phyloP scores from a whole-genome alignment of 1,139 yeast genomes.

The Lodderomyces parapsilosis region DNA sequence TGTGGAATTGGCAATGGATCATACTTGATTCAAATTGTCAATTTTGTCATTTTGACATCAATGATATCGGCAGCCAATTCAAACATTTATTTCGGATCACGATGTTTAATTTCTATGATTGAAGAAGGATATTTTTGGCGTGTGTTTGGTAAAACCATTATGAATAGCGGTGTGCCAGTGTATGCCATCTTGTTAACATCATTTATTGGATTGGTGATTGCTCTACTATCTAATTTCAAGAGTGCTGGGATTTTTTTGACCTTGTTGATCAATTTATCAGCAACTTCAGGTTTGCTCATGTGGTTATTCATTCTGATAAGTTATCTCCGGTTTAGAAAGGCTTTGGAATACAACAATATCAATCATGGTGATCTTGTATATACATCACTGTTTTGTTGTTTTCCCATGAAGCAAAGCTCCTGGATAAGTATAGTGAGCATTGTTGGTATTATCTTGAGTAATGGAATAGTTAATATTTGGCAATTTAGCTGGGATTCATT shows the following conservation, averaged over 20 bases:
- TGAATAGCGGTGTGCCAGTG: slow-evolving; percentile 19
- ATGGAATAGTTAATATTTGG: slow-evolving; percentile 16
- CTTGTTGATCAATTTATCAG: slow-evolving; percentile 20
- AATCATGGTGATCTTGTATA: slow-evolving; percentile 7
- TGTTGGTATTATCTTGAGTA: slow-evolving; percentile 13
- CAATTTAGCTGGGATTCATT: slow-evolving; percentile 15
- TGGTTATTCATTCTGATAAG: slow-evolving; percentile 20
- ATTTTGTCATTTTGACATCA: slow-evolving; percentile 21
- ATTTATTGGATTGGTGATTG: slow-evolving; percentile 17
- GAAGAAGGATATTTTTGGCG: slow-evolving; percentile 14
- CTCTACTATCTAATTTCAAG: slow-evolving; percentile 16
- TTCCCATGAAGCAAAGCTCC: slow-evolving; percentile 9
- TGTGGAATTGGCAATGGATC: slow-evolving; percentile 11
- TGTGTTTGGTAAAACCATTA: slow-evolving; percentile 7
- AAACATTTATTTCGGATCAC: slow-evolving; percentile 26
- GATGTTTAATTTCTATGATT: slow-evolving; percentile 22
- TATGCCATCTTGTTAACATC: slow-evolving; percentile 21
- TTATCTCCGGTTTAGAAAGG: slow-evolving; percentile 15
- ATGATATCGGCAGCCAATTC: slow-evolving; percentile 29
- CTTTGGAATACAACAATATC: slow-evolving; percentile 10
- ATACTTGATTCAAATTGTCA: slow-evolving; percentile 14
- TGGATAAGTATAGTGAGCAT: slow-evolving; percentile 15
- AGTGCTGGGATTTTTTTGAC: slow-evolving; percentile 17
- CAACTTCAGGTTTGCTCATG: slow-evolving; percentile 26
- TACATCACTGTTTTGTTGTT: slow-evolving; percentile 1